Evolutionary conservation across 495 filamentous ascomycete species (phyloP).

Genomic region (Lasiosphaeria ovina): DNA sequence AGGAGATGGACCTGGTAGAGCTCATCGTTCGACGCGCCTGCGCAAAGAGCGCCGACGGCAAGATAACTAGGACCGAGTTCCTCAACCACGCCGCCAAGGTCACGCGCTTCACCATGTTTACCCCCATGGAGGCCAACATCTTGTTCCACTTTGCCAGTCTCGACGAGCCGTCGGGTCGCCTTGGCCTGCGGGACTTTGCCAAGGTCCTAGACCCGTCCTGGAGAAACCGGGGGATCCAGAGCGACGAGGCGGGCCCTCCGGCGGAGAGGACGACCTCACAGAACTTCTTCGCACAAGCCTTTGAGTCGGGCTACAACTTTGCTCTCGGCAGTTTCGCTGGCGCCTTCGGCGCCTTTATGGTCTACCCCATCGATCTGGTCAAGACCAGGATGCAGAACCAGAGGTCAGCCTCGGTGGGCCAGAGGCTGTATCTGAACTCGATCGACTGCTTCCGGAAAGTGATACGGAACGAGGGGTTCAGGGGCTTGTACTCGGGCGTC

Average conservation of each 20-base stretch:
- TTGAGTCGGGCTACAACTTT: constrained; percentile 88
- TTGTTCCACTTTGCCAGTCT: constrained; percentile 97
- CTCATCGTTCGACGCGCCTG: constrained; percentile 84
- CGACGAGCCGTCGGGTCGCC: constrained; percentile 78
- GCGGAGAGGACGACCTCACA: constrained; percentile 38
- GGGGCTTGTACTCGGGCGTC: constrained; percentile 89
- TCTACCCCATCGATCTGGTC: constrained; percentile 97
- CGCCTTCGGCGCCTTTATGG: constrained; percentile 97
- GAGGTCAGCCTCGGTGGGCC: constrained; percentile 72
- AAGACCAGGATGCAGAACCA: constrained; percentile 99
- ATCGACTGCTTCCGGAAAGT: constrained; percentile 91
- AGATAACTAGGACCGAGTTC: constrained; percentile 91
- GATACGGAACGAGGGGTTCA: constrained; percentile 84
- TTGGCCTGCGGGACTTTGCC: constrained; percentile 82
- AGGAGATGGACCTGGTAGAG: constrained; percentile 97
- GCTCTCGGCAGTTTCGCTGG: constrained; percentile 83
- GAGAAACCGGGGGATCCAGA: constrained; percentile 56
- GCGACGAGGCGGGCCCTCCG: constrained; percentile 38
- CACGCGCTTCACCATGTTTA: constrained; percentile 90
- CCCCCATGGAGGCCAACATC: constrained; percentile 98
- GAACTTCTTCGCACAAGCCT: constrained; percentile 55
- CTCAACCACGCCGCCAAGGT: constrained; percentile 88
- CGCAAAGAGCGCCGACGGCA: constrained; percentile 79
- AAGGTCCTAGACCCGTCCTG: constrained; percentile 94
- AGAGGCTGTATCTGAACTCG: constrained; percentile 93